Evolutionary conservation across 345 rosid species (phyloP).

Genomic region (Linum lewisii): DNA sequence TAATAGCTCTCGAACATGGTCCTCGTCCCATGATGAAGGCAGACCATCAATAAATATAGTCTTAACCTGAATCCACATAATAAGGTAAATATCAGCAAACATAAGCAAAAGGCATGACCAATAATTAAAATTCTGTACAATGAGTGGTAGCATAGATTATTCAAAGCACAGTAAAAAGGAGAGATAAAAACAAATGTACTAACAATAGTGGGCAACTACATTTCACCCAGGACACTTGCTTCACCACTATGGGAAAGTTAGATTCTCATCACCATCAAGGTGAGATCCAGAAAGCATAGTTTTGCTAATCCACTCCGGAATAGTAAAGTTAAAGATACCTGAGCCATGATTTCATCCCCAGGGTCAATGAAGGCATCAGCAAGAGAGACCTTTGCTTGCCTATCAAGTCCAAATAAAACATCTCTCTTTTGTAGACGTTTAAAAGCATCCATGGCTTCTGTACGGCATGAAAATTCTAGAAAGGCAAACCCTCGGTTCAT

Average conservation of each 20-base stretch:
- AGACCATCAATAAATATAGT: conserved; percentile 91
- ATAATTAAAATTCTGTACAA: too few species aligned
- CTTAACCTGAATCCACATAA: conserved; percentile 49
- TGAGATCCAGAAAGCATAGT: not conserved
- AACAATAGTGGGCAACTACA: not conserved
- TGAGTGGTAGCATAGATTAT: not conserved
- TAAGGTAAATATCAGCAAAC: not conserved
- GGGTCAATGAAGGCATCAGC: conserved; percentile 94
- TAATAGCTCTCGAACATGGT: conserved; percentile 55
- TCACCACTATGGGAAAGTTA: not conserved
- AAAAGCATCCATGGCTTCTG: conserved; percentile 92
- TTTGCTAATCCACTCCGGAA: conserved; percentile 13
- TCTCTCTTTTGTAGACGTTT: conserved; percentile 88
- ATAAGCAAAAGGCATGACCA: not conserved
- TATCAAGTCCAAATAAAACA: conserved; percentile 86
- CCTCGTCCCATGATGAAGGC: conserved; percentile 91
- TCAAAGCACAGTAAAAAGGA: not conserved
- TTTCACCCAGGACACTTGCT: not conserved
- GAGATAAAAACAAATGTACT: not conserved
- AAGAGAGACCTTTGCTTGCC: conserved; percentile 94
- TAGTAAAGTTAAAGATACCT: conserved; percentile 41
- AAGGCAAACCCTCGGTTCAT: conserved; percentile 98
- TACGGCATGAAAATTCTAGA: conserved; percentile 84
- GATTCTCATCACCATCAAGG: conserved; percentile 1
- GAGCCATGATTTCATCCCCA: conserved; percentile 94